These are phyloP conservation scores for Trametes gibbosa DNA, from an alignment of 768 basidiomycete species.

Conservation along the genomic window DNA sequence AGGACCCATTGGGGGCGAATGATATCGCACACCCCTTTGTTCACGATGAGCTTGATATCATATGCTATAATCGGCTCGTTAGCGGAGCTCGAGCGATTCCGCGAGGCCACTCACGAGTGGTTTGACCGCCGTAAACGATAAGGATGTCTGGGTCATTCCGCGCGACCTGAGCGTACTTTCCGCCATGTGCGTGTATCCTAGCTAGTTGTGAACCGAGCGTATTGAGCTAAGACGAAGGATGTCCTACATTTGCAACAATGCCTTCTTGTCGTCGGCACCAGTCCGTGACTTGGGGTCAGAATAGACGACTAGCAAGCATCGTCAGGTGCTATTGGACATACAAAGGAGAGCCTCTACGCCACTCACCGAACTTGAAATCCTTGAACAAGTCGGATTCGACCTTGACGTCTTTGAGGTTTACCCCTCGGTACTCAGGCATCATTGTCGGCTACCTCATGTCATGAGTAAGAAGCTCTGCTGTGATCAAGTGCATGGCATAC, in stretches of 20 bases:
- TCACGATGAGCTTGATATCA: slow-evolving; percentile 66
- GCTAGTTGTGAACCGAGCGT: not conserved
- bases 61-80: slow-evolving; percentile 44
- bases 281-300: slow-evolving; percentile 71
- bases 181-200: slow-evolving; percentile 73
- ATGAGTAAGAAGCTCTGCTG: too few relatives aligned
- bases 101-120: slow-evolving; percentile 52
- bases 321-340: not conserved
- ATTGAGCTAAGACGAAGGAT: not conserved
- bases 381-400: slow-evolving; percentile 67
- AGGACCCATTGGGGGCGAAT: slow-evolving; percentile 79
- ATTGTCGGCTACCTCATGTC: slow-evolving; percentile 43
- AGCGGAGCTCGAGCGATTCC: not conserved
- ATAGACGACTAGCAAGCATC: slow-evolving; percentile 49
- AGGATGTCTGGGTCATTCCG: slow-evolving; percentile 50
- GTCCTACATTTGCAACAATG: slow-evolving; percentile 63
- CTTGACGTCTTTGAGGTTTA: slow-evolving; percentile 56
- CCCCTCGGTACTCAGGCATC: slow-evolving; percentile 65
- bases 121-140: slow-evolving; percentile 68
- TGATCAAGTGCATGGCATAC: slow-evolving; percentile 26
- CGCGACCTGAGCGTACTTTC: slow-evolving; percentile 59
- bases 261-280: slow-evolving; percentile 65
- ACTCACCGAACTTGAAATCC: slow-evolving; percentile 77
- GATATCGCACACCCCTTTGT: slow-evolving; percentile 69
- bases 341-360: too few relatives aligned